Evolutionary conservation across 169 alveolate species (phyloP), one percentile per base, ranked within the genome.

Genomic region (Toxoplasma gondii): DNA sequence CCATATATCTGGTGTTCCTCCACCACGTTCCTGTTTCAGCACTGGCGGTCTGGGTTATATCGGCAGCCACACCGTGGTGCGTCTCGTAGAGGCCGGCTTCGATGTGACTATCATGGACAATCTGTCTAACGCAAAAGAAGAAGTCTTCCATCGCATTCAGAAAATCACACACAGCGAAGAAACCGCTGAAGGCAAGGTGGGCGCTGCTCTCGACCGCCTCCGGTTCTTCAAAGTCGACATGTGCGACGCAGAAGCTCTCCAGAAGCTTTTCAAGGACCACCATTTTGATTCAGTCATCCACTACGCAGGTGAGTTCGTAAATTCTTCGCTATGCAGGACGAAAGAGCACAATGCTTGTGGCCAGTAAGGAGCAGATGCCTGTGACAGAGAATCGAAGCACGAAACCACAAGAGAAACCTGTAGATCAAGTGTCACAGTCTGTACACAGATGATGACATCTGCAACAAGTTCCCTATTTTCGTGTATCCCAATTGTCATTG

Each of bases 1-100:
- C n/a, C n/a, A n/a, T n/a, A n/a, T n/a, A n/a, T n/a, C n/a, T n/a
- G n/a, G n/a, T n/a, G n/a, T n/a, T n/a, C n/a, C n/a, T n/a, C n/a
- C n/a, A n/a, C n/a, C n/a, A n/a, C n/a, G n/a, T n/a, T n/a, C n/a
- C n/a, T n/a, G n/a, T n/a, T n/a, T 34, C 95, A 88, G 99, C 90
- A 98, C 99, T 17, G 99, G 99, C 70, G 99, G 99, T 19, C 95
- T 97, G 34, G 99, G 99, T 58, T 99, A 98, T 95, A 98, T 99
- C 86, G 99, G 99, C 93, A 96, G 98, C 54, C 99, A 98, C 93
- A 98, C 99, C 36, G 98, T 98, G 91, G 97, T 98, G 38, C 98
- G 98, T 92, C 97, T 98, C 34, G 81, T 97, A 49, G 97, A 97
- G 88, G 94, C 91, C 27, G 98, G 97, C 58, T 94, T 94, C 93